Conservation (phyloP, 2,329 filamentous ascomycete species). For the Westerdykella ornata region DNA sequence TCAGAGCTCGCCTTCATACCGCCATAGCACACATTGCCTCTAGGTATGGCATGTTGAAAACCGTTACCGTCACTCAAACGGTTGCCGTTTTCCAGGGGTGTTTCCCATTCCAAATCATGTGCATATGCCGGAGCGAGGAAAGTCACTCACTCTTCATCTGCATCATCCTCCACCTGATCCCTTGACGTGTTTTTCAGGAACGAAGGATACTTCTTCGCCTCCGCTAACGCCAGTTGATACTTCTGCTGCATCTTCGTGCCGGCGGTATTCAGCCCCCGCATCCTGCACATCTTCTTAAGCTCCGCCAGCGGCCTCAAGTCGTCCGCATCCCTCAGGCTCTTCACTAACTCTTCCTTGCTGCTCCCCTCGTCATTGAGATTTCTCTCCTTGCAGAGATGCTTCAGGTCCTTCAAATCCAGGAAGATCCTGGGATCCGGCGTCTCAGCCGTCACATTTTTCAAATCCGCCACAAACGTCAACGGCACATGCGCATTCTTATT, state of each 20-base stretch:
- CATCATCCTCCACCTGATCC: no score
- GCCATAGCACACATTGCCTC: no score
- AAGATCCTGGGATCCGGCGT: constrained; percentile 20
- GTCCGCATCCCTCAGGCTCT: constrained; percentile 20
- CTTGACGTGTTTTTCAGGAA: no score
- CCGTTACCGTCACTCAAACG: no score
- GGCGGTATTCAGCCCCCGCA: constrained; percentile 16
- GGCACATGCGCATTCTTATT: background rate
- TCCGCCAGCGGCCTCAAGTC: constrained; percentile 12
- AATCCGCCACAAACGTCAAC: background rate
- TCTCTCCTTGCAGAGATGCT: constrained; percentile 16
- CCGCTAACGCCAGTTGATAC: constrained; percentile 21
- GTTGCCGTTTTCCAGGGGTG: no score
- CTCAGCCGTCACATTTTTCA: constrained; percentile 10
- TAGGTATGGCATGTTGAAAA: no score
- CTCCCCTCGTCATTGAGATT: constrained; percentile 11
- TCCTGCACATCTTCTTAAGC: constrained; percentile 19
- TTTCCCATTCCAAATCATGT: no score
- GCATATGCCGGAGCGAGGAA: no score
- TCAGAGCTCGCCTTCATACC: no score
- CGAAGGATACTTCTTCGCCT: constrained; percentile 8
- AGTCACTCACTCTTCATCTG: no score
- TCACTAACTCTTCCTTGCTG: constrained; percentile 15
- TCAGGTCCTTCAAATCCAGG: constrained; percentile 19
- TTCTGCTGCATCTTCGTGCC: constrained; percentile 20